Percentiles rank a stretch among this genome's conserved stretches.
These are phyloP conservation scores for Candida nonsorbophila DNA, from an alignment of 805 yeast species.

Conservation along the genomic window DNA sequence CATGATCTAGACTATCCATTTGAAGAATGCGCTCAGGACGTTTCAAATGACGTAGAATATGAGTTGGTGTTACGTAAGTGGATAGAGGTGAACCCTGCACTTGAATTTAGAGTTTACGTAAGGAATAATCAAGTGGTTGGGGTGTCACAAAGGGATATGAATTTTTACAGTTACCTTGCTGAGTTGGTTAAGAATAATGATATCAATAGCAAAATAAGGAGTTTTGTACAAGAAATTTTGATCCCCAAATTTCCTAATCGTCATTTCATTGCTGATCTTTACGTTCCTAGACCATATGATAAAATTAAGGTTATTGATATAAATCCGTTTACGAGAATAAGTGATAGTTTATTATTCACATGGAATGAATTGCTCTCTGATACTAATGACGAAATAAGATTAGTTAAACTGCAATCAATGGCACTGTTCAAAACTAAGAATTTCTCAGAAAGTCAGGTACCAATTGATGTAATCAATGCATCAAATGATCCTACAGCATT, in stretches of 20 bases:
- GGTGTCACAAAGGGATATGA: constrained; percentile 80
- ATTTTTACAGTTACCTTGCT: constrained; percentile 68
- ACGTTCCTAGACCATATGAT: constrained; percentile 69
- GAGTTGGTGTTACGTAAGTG: constrained; percentile 80
- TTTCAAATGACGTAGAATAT: constrained; percentile 25
- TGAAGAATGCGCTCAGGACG: constrained; percentile 37
- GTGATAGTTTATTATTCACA: constrained; percentile 73
- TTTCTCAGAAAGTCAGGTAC: constrained; percentile 88
- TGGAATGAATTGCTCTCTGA: constrained; percentile 69
- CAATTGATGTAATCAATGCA: constrained; percentile 86
- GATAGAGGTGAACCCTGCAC: constrained; percentile 79
- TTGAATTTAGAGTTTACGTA: constrained; percentile 88
- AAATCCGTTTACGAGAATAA: constrained; percentile 75
- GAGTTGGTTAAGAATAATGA: constrained; percentile 41
- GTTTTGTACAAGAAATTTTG: constrained; percentile 33
- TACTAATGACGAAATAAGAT: constrained; percentile 46
- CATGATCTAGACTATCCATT: constrained; percentile 79
- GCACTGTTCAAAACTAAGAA: constrained; percentile 77
- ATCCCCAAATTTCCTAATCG: constrained; percentile 15
- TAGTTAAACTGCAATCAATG: constrained; percentile 63
- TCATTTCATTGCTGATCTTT: constrained; percentile 69
- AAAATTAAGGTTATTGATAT: constrained; percentile 73
- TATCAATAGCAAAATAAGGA: constrained; percentile 6
- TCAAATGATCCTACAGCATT: constrained; percentile 62
- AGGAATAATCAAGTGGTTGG: constrained; percentile 60